Evolutionary conservation across 345 rosid species (phyloP).

Genomic region (Brassica napus): Da-Ae NC_063435.1:26167501-26168000

Average conservation of each 20-base stretch:
- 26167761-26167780: neutral
- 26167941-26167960: neutral
- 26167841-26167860: neutral
- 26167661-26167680: too few relatives aligned
- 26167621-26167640: too few relatives aligned
- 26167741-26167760: neutral
- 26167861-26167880: neutral
- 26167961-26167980: neutral
- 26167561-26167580: too few relatives aligned
- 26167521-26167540: too few relatives aligned
- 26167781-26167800: neutral
- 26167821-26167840: neutral
- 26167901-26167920: neutral
- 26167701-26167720: neutral
- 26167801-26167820: neutral
- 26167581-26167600: too few relatives aligned
- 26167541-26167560: too few relatives aligned
- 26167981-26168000: neutral
- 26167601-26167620: too few relatives aligned
- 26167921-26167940: neutral
- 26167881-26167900: neutral
- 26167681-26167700: neutral
- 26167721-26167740: neutral
- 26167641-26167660: too few relatives aligned
- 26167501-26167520: too few relatives aligned